Percentiles rank a stretch among this genome's conserved stretches.
phyloP scores from a whole-genome alignment of 2,329 filamentous ascomycete genomes.

The Colletotrichum tanaceti region DNA sequence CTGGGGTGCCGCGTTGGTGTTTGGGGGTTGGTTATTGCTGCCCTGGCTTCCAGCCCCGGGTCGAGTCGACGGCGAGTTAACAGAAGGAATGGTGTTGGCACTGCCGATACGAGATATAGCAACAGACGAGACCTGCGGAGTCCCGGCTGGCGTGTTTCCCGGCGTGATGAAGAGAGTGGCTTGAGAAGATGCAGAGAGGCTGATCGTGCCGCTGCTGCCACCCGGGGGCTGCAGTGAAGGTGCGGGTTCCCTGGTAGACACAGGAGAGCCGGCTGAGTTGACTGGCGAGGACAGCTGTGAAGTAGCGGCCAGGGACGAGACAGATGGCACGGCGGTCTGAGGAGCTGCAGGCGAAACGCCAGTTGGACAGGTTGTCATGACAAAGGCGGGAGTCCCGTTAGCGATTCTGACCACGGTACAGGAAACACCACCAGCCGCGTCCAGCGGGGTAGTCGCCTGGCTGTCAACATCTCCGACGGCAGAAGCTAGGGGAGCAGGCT shows the following conservation, averaged over 20 bases:
- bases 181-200: not conserved
- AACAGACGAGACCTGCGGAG: not conserved
- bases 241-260: not conserved
- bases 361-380: conserved; percentile 1
- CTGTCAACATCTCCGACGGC: not conserved
- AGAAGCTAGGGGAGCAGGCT: not conserved
- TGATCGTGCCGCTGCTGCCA: not conserved
- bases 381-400: conserved; percentile 24
- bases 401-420: conserved; percentile 23
- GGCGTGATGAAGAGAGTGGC: not conserved
- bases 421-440: not conserved
- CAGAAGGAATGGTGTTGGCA: not conserved
- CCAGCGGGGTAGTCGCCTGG: not conserved
- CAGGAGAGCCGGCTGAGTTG: not conserved
- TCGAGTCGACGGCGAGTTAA: not conserved
- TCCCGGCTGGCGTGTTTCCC: not conserved
- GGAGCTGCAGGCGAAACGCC: not conserved
- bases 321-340: not conserved
- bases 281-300: not conserved
- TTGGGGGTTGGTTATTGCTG: not conserved
- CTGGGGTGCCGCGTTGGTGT: conserved; percentile 2
- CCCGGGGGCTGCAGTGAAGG: not conserved
- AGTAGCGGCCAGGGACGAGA: not conserved
- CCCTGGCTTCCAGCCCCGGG: not conserved
- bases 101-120: too few relatives aligned